phyloP scores from a whole-genome alignment of 257 asterid species.

The Solanum boliviense region DNA sequence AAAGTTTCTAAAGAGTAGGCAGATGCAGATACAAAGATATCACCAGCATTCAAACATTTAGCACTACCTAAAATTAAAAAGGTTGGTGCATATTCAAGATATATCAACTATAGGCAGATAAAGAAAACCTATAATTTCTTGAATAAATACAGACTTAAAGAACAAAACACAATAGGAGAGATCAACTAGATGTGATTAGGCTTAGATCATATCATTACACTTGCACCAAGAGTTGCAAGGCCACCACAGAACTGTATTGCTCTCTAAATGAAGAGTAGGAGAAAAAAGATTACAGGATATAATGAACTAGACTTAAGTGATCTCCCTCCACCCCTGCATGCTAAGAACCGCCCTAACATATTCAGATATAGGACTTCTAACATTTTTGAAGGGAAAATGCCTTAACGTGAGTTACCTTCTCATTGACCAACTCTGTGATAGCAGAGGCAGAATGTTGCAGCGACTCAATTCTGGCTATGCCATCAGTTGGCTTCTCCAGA shows the following conservation, averaged over 20 bases:
- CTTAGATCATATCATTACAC: not conserved
- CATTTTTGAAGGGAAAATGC: not conserved
- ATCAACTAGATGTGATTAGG: not conserved
- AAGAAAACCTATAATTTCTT: not conserved
- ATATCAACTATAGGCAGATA: not conserved
- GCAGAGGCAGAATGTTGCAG: constrained; percentile 55
- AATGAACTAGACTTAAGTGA: not conserved
- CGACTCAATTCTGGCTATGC: constrained; percentile 58
- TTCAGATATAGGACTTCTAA: not conserved
- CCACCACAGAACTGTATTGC: not conserved
- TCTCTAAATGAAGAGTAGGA: not conserved
- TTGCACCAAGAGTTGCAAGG: not conserved
- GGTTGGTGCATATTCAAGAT: not conserved
- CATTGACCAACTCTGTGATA: constrained; percentile 58
- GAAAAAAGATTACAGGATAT: not conserved
- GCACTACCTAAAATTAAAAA: not conserved
- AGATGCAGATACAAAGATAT: not conserved
- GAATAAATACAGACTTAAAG: not conserved
- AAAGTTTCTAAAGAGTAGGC: not conserved
- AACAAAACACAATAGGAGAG: not conserved
- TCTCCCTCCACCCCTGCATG: not conserved
- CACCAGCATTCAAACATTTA: not conserved
- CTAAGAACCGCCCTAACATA: not conserved
- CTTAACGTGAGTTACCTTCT: constrained; percentile 39
- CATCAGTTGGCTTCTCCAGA: constrained; percentile 50